A percentile compares a stretch with the other conserved stretches of the same genome.
These are phyloP conservation scores for Heliosperma pusillum DNA, from an alignment of 148 eudicot species.

Conservation along the genomic window DNA sequence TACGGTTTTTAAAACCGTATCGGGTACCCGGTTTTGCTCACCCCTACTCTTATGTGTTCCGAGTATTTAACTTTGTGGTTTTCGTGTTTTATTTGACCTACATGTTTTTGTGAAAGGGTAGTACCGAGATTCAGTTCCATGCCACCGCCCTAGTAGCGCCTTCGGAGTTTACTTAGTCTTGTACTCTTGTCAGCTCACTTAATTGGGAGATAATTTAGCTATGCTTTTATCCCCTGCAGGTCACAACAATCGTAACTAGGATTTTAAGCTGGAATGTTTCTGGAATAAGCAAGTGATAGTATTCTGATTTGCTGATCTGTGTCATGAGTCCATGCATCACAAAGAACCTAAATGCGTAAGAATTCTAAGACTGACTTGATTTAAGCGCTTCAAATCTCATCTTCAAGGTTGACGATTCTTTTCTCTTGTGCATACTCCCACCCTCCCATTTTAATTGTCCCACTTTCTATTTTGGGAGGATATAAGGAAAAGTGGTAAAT, in stretches of 20 bases:
- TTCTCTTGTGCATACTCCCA: conserved; percentile 5
- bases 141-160: too few relatives aligned
- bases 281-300: conserved; percentile 15
- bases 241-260: too few relatives aligned
- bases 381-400: conserved; percentile 4
- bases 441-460: too few relatives aligned
- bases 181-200: too few relatives aligned
- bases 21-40: too few relatives aligned
- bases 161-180: too few relatives aligned
- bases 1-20: too few relatives aligned
- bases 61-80: not conserved
- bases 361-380: conserved; percentile 7
- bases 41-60: not conserved
- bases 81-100: not conserved
- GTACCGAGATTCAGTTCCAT: too few relatives aligned
- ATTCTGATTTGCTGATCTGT: not conserved
- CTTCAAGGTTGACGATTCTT: conserved; percentile 14
- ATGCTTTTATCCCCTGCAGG: not conserved
- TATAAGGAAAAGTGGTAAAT: too few relatives aligned
- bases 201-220: too few relatives aligned
- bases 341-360: not conserved
- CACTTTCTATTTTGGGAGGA: too few relatives aligned
- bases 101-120: not conserved
- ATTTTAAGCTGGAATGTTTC: not conserved
- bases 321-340: conserved; percentile 9